phyloP scores from a whole-genome alignment of 768 basidiomycete species.

The Coprinopsis strossmayeri region DNA sequence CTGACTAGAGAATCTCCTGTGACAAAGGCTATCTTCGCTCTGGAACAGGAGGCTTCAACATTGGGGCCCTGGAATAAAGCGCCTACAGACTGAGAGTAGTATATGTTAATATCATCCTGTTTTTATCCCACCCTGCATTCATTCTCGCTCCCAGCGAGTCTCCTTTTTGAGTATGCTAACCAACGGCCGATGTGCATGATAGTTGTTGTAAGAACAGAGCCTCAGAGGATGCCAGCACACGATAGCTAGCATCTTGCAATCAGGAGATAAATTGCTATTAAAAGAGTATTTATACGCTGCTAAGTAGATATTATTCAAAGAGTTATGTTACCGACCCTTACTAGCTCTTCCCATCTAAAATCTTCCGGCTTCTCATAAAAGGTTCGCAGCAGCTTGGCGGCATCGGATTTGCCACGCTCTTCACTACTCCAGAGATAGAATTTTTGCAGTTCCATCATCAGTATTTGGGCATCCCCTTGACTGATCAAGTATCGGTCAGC shows the following conservation, averaged over 20 bases:
- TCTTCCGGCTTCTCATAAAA: conserved; percentile 77
- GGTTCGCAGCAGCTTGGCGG: conserved; percentile 46
- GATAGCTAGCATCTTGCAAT: no score
- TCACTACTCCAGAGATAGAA: conserved; percentile 68
- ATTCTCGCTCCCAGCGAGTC: no score
- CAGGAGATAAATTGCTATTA: no score
- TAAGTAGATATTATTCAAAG: background rate
- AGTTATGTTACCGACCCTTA: conserved; percentile 36
- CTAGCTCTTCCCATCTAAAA: conserved; percentile 78
- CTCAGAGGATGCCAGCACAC: no score
- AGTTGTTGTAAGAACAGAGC: no score
- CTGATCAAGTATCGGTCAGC: conserved; percentile 50
- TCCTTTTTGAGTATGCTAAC: no score
- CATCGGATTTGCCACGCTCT: conserved; percentile 28
- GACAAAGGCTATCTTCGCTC: conserved; percentile 35
- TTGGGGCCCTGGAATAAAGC: conserved; percentile 35
- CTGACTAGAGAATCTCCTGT: conserved; percentile 37
- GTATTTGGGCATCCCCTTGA: conserved; percentile 79
- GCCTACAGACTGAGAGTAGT: conserved; percentile 16
- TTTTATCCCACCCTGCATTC: no score
- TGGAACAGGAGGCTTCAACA: conserved; percentile 38
- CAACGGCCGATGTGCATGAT: no score
- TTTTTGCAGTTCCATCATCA: conserved; percentile 74
- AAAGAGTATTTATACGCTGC: no score
- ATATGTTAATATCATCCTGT: background rate